Conservation (phyloP, 1,284 basidiomycete species). For the Quambalaria eucalypti region DNA sequence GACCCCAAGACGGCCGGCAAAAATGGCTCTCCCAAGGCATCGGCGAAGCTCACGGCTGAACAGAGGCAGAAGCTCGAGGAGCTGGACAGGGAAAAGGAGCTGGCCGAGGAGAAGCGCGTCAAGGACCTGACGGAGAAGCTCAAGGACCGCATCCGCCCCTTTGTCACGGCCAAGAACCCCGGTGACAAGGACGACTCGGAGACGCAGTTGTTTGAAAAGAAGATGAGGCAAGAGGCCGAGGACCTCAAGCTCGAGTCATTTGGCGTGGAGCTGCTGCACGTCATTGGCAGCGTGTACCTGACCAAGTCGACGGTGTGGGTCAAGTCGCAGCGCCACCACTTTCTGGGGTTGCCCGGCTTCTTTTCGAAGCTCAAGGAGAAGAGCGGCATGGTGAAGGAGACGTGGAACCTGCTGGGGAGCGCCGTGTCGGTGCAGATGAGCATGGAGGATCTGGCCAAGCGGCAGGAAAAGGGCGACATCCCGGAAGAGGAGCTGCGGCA, state of each 20-base stretch:
- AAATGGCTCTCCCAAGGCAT: conserved; percentile 28
- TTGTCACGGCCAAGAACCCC: conserved; percentile 62
- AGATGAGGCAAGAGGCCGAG: conserved; percentile 77
- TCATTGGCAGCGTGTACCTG: conserved; percentile 65
- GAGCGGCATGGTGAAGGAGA: conserved; percentile 58
- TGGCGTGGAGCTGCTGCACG: conserved; percentile 70
- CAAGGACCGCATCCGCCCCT: conserved; percentile 45
- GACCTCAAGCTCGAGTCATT: conserved; percentile 97
- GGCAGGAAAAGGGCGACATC: conserved; percentile 77
- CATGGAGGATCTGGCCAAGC: conserved; percentile 78
- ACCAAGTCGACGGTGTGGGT: conserved; percentile 85
- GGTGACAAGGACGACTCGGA: conserved; percentile 78
- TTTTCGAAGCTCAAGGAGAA: conserved; percentile 92
- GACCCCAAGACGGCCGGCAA: conserved; percentile 13
- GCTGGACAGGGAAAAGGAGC: conserved; percentile 45
- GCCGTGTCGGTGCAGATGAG: conserved; percentile 53
- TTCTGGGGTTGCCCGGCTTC: conserved; percentile 78
- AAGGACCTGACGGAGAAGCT: conserved; percentile 41
- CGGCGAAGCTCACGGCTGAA: conserved; percentile 64
- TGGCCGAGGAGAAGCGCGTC: conserved; percentile 41
- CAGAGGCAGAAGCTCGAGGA: conserved; percentile 52
- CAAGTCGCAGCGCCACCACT: conserved; percentile 61
- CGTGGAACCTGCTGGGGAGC: conserved; percentile 51
- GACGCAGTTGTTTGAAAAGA: conserved; percentile 56
- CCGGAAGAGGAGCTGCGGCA: conserved; percentile 63